Conservation (phyloP, 1,139 yeast genomes). For the Blastobotrys elegans region DNA sequence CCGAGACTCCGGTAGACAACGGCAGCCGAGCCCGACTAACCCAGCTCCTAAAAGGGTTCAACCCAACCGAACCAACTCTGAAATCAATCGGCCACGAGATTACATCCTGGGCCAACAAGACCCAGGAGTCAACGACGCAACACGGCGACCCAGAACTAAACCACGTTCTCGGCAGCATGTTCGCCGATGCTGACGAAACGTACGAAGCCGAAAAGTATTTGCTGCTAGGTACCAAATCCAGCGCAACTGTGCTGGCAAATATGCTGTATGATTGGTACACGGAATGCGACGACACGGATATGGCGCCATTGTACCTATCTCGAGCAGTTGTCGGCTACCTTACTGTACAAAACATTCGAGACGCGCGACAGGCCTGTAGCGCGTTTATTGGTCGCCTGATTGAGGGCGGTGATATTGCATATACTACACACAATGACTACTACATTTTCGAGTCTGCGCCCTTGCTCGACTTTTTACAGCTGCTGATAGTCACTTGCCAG, state of each 20-base stretch:
- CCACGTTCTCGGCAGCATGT: conserved; percentile 65
- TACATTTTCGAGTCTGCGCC: conserved; percentile 32
- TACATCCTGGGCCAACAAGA: conserved; percentile 52
- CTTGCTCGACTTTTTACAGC: conserved; percentile 63
- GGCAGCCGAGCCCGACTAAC: conserved; percentile 32
- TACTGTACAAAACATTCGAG: conserved; percentile 57
- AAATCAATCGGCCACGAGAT: conserved; percentile 60
- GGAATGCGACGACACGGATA: conserved; percentile 32
- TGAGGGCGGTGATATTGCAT: conserved; percentile 6
- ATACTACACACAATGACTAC: conserved; percentile 20
- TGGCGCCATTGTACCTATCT: conserved; percentile 50
- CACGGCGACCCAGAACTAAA: conserved; percentile 76
- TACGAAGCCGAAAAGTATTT: conserved; percentile 57
- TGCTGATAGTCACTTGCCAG: conserved; percentile 58
- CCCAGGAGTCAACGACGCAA: conserved; percentile 43
- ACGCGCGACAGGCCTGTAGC: conserved; percentile 44
- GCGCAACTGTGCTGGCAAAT: conserved; percentile 49
- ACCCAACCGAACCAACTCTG: conserved; percentile 63
- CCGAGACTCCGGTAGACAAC: conserved; percentile 40
- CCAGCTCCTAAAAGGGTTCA: conserved; percentile 46
- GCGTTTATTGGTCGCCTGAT: conserved; percentile 39
- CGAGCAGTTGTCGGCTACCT: conserved; percentile 69
- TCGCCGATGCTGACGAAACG: conserved; percentile 37
- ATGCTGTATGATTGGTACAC: conserved; percentile 56
- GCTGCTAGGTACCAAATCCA: conserved; percentile 60